Conservation (phyloP, 768 basidiomycete genomes). For the Coprinellus micaceus region DNA sequence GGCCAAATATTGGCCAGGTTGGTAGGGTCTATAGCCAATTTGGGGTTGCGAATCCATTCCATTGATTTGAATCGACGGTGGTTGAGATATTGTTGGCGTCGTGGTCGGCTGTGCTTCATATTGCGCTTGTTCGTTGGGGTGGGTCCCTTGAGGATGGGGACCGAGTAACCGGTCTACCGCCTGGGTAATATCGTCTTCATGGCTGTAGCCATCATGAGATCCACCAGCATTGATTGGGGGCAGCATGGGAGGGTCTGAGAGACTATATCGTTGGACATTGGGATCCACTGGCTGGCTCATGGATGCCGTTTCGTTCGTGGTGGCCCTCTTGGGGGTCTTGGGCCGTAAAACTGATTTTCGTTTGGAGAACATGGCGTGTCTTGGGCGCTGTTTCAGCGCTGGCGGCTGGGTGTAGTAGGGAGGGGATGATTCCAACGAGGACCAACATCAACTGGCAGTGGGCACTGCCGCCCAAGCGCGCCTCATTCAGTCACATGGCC, state of each 20-base stretch:
- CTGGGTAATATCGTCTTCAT: slow-evolving; percentile 14
- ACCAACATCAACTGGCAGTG: not conserved
- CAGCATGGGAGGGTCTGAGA: slow-evolving; percentile 26
- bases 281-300: slow-evolving; percentile 21
- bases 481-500: not conserved
- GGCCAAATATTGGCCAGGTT: slow-evolving; percentile 57
- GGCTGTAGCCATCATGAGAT: slow-evolving; percentile 5
- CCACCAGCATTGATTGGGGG: slow-evolving; percentile 6
- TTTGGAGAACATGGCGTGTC: slow-evolving; percentile 22
- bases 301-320: slow-evolving; percentile 16
- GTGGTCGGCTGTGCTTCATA: slow-evolving; percentile 13
- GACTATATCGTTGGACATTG: slow-evolving; percentile 28
- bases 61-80: slow-evolving; percentile 12
- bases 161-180: slow-evolving; percentile 21
- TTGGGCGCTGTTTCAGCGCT: slow-evolving; percentile 8
- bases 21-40: slow-evolving; percentile 42
- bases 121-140: not conserved
- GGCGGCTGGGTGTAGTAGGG: too few species aligned
- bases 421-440: not conserved
- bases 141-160: slow-evolving; percentile 6
- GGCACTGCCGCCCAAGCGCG: too few species aligned
- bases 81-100: slow-evolving; percentile 15
- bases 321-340: slow-evolving; percentile 15
- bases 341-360: slow-evolving; percentile 32
- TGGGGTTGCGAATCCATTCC: not conserved